Conservation (phyloP, 371 early-diverging fungal genomes). For the Mucor circinelloides region DNA sequence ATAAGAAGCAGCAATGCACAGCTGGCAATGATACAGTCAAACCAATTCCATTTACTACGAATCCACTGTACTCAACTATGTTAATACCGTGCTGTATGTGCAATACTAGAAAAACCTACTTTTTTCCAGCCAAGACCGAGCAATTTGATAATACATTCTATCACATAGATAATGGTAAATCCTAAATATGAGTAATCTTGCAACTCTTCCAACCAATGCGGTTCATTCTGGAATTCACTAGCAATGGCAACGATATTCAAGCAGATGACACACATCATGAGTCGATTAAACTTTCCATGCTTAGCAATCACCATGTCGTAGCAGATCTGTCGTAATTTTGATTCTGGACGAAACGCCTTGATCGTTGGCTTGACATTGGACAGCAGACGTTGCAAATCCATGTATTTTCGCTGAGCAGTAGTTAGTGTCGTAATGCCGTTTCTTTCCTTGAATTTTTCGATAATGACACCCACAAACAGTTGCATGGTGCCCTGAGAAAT, state of each 20-base stretch:
- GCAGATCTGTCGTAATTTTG: slow-evolving; percentile 48
- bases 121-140: slow-evolving; percentile 59
- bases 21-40: slow-evolving; percentile 48
- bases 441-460: slow-evolving; percentile 65
- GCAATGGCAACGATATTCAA: slow-evolving; percentile 43
- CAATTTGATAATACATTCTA: slow-evolving; percentile 51
- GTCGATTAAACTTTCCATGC: slow-evolving; percentile 49
- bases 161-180: slow-evolving; percentile 47
- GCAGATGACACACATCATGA: slow-evolving; percentile 52
- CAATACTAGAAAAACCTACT: slow-evolving; percentile 25
- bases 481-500: slow-evolving; percentile 62
- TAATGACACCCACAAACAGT: slow-evolving; percentile 64
- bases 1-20: slow-evolving; percentile 47
- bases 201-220: slow-evolving; percentile 30
- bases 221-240: slow-evolving; percentile 49
- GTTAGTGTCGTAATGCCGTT: slow-evolving; percentile 61
- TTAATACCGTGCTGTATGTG: background rate
- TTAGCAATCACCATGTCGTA: slow-evolving; percentile 57
- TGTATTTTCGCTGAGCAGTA: slow-evolving; percentile 56
- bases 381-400: slow-evolving; percentile 57
- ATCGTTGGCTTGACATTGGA: slow-evolving; percentile 59
- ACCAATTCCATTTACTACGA: slow-evolving; percentile 61
- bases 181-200: slow-evolving; percentile 53
- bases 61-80: slow-evolving; percentile 46
- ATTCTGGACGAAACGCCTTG: slow-evolving; percentile 48